These are phyloP conservation scores for Globisporangium camurandrum DNA, from an alignment of 352 stramenopile species.

Conservation along the genomic window DNA sequence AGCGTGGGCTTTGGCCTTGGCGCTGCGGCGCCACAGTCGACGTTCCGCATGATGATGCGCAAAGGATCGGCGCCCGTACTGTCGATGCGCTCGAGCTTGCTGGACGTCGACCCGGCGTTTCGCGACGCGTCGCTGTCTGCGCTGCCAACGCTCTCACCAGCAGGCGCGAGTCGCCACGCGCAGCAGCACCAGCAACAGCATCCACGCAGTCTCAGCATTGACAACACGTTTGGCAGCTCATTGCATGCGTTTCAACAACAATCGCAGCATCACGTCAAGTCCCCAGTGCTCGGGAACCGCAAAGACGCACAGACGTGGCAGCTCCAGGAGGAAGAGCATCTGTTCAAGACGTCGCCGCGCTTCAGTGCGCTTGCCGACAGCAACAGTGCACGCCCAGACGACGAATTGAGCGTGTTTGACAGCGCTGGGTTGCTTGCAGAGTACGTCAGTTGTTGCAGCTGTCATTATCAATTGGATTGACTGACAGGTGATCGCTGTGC, in stretches of 20 bases:
- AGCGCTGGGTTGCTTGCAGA: slow-evolving; percentile 6
- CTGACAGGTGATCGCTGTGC: neutral
- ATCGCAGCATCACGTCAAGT: slow-evolving; percentile 42
- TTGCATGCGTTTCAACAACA: too few species aligned
- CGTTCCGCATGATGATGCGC: slow-evolving; percentile 18
- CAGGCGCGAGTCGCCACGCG: too few species aligned
- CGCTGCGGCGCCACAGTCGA: neutral
- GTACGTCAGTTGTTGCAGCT: neutral
- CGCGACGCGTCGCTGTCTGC: slow-evolving; percentile 36
- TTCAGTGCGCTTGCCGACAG: slow-evolving; percentile 20
- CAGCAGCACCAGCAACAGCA: too few species aligned
- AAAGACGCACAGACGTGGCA: slow-evolving; percentile 67
- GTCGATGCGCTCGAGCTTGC: slow-evolving; percentile 12
- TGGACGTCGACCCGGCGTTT: slow-evolving; percentile 32
- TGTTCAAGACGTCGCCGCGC: slow-evolving; percentile 41
- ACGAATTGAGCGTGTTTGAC: slow-evolving; percentile 9
- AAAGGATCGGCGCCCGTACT: slow-evolving; percentile 11
- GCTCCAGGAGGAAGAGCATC: slow-evolving; percentile 58
- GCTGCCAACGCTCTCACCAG: slow-evolving; percentile 35
- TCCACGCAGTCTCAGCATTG: slow-evolving; percentile 34
- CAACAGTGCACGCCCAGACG: neutral
- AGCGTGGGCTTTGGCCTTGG: neutral
- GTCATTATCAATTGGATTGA: too few species aligned
- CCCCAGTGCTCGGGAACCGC: slow-evolving; percentile 41
- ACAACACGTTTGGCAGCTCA: slow-evolving; percentile 23